These are phyloP conservation scores for Phaeotremella skinneri DNA, from an alignment of 768 basidiomycete species.

Conservation along the genomic window DNA sequence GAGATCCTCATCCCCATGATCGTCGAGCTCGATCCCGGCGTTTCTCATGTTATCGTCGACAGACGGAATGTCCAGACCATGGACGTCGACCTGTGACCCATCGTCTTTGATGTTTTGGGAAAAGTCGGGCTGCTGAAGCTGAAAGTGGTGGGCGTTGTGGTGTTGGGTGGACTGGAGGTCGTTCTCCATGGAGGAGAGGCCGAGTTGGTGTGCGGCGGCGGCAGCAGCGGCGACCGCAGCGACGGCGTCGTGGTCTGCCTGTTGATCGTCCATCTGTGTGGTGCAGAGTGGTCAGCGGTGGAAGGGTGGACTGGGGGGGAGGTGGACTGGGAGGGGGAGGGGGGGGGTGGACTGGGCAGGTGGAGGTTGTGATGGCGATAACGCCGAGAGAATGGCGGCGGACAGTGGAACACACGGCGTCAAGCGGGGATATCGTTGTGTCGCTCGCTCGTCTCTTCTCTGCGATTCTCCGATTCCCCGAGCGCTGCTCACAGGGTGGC, in stretches of 20 bases:
- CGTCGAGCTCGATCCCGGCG: conserved; percentile 1
- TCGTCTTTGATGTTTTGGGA: conserved; percentile 17
- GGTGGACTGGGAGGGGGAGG: neutral
- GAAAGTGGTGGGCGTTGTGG: conserved; percentile 20
- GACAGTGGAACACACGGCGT: neutral
- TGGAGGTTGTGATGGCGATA: conserved; percentile 21
- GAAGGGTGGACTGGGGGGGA: neutral
- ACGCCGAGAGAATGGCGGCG: conserved; percentile 20
- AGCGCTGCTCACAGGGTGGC: no score
- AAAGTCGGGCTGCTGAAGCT: conserved; percentile 35
- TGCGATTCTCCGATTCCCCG: no score
- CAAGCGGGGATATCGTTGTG: conserved; percentile 17
- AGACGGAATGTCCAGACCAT: conserved; percentile 31
- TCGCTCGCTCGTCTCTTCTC: neutral
- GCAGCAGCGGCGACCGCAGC: conserved; percentile 34
- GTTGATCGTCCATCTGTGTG: conserved; percentile 27
- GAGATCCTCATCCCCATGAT: conserved; percentile 24
- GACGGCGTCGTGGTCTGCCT: conserved; percentile 35
- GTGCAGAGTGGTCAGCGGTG: conserved; percentile 3
- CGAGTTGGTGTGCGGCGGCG: conserved; percentile 29
- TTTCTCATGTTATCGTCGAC: conserved; percentile 12
- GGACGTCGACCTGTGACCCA: conserved; percentile 16
- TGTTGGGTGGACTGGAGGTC: conserved; percentile 6
- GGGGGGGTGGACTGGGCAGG: conserved; percentile 16
- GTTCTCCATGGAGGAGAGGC: conserved; percentile 6